phyloP scores from a whole-genome alignment of 768 basidiomycete species.

The Mycena leptocephala region DNA sequence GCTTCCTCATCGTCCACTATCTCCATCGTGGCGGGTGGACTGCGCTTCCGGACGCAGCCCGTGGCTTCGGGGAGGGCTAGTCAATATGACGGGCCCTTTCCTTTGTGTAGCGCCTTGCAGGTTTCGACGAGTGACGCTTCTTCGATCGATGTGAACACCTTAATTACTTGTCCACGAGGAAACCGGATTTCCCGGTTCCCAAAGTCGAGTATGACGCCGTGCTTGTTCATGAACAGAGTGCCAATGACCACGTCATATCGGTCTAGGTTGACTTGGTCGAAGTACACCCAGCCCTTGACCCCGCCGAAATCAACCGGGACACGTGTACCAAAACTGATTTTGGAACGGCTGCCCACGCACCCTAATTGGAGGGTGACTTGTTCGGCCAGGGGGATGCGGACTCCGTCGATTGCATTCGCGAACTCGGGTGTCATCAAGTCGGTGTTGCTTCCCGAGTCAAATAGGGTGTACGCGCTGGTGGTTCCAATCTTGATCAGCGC shows the following conservation, averaged over 20 bases:
- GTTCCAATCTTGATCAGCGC: background rate
- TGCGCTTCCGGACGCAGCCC: too few relatives aligned
- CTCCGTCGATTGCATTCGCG: too few relatives aligned
- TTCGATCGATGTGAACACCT: background rate
- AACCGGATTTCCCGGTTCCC: background rate
- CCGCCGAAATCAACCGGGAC: background rate
- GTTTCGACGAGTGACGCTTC: background rate
- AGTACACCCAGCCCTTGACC: background rate
- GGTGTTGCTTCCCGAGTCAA: too few relatives aligned
- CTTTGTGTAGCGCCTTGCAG: background rate
- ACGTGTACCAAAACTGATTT: background rate
- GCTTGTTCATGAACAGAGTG: background rate
- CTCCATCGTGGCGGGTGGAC: background rate
- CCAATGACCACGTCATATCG: background rate
- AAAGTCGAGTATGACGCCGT: background rate
- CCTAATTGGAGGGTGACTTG: background rate
- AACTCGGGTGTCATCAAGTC: too few relatives aligned
- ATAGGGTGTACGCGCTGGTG: background rate
- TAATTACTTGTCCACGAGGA: background rate
- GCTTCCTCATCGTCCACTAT: background rate
- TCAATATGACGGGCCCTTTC: too few relatives aligned
- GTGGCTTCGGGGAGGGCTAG: too few relatives aligned
- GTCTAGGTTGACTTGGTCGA: background rate
- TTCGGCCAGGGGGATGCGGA: too few relatives aligned
- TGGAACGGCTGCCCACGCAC: background rate